Base-by-base conservation (phyloP, 331 rosid species). In the Pyracantha coccinea region DNA sequence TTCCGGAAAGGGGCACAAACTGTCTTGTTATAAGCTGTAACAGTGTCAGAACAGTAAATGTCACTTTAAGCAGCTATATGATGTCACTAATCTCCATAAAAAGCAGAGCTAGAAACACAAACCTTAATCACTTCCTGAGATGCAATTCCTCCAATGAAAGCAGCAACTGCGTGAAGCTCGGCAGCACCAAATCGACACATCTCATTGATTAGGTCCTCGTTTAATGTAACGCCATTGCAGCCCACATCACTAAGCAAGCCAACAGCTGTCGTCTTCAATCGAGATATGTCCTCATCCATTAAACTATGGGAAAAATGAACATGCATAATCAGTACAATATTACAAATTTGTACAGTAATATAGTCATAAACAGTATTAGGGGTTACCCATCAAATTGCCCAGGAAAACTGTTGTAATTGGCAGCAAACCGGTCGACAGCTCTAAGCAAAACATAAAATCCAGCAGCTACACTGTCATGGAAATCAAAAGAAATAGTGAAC, bases 51-150 rank as follows among this genome's bases (percentile, higher is more conserved):
- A 60, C 20, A 33, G 45, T 15, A 7, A 7, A 33, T 6, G 79
- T 53, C 21, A 64, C 3, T 33, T 54, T 10, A 66, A 17, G 16
- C 12, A 10, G 13, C 31, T 24, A 25, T 5, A 60, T 13, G n/a
- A 60, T 24, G 29, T 27, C 28, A 7, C 21, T 52, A 52, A 52
- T 7, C 20, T 50, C 16, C 8, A 5, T 20, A 55, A 14, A 15
- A 58, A 61, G 61, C n/a, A 35, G 33, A 69, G 79, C 54, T 31
- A 69, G 75, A 77, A 62, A 38, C 8, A 68, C 77, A 77, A 53
- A 92, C 99, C 97, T 94, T 94, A 83, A 94, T 94, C 72, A 90
- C 93, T 92, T 94, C 99, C 82, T 94, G 97, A 0, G 99, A 94
- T 60, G 97, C 96, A 76, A 91, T 86, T 79, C 99, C 99, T 78